Base-by-base conservation (phyloP, 805 yeast species). In the Zygosaccharomyces lentus region DNA sequence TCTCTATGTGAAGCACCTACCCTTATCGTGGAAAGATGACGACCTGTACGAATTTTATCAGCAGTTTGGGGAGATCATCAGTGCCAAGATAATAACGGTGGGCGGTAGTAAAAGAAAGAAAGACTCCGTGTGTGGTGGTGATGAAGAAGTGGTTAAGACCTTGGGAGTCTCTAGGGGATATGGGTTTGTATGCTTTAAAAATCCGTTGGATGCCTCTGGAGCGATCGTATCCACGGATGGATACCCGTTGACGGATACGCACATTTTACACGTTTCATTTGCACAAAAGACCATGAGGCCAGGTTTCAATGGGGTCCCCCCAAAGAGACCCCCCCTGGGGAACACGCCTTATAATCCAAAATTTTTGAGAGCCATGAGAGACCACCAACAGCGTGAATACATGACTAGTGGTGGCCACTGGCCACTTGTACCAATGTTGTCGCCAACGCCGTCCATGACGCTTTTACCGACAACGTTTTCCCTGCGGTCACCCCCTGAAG, bases 131-230 rank as follows among this genome's bases (percentile, higher is more conserved):
- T 32, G 29, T 13, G 44, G 39, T 9, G 47, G 37, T 9, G 16
- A 32, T 9, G 43, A 48, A 23, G 31, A 48, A 23, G 31, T 27
- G 16, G 37, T 48, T 12, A 46, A 45, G n/a, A 35, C 37, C 13
- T n/a, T 56, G 24, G 65, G 63, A 8, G 41, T 56, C 53, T 83
- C 91, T 17, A 78, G 81, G 61, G 90, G 93, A 16, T 87, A 83
- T 61, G 95, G 93, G 37, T 87, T 87, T 69, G 87, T 86, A 44
- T 84, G 88, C 66, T 87, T 76, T 60, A 80, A 78, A 56, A 69
- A 69, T 51, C 82, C 85, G 45, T 69, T 77, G 40, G 77, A 81
- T 58, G 93, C 95, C 6, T 76, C 79, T 40, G 71, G 74, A 56
- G 91, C 95, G 12, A 78, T 84, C 45, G 76, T 77, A 37, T 81